Base-by-base conservation (phyloP, 2,329 filamentous ascomycete genomes). In the Bisporella sp. region DNA sequence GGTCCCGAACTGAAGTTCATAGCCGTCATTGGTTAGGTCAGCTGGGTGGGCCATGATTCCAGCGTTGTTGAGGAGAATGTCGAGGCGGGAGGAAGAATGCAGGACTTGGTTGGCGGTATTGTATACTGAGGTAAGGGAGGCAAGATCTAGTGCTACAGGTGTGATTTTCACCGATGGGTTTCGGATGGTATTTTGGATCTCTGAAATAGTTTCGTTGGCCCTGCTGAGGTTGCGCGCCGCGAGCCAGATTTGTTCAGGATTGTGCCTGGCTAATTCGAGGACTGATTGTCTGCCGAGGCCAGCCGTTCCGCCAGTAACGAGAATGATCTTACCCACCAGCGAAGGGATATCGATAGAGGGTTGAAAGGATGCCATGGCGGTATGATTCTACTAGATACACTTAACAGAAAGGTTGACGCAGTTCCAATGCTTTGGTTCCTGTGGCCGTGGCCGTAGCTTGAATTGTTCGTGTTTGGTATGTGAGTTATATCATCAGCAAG, bases 1-100 rank as follows among this genome's bases (percentile, higher is more conserved):
- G 6, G 68, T 72, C 1, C 69, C 72, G 51, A 77, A 74, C 51
- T 74, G 69, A 11, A 69, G 55, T 56, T 78, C 75, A 51, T 74
- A 76, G 9, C 73, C 72, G 30, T 76, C 70, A 30, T 61, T 57
- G 5, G 71, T 73, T 11, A 68, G 55, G 3, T 52, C 63, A 0
- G 68, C 62, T 9, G 69, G 65, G 9, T 54, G 57, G 1, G 64
- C 68, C 67, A 75, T 72, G 35, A 74, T 63, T 1, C 70, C 73
- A 0, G 73, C 73, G 53, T 75, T 73, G 45, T 68, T 68, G 49
- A 75, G 65, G 4, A 76, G 61, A 35, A 75, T 64, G 54, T 76
- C 73, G 3, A 76, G 64, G 4, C 66, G 64, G 12, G 61, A 53
- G 13, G 63, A 60, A 13, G 66, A 57, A 1, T 59, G 48, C 1